Base-by-base conservation (phyloP, 192 early-diverging fungal species). In the Coemansia pectinata region DNA sequence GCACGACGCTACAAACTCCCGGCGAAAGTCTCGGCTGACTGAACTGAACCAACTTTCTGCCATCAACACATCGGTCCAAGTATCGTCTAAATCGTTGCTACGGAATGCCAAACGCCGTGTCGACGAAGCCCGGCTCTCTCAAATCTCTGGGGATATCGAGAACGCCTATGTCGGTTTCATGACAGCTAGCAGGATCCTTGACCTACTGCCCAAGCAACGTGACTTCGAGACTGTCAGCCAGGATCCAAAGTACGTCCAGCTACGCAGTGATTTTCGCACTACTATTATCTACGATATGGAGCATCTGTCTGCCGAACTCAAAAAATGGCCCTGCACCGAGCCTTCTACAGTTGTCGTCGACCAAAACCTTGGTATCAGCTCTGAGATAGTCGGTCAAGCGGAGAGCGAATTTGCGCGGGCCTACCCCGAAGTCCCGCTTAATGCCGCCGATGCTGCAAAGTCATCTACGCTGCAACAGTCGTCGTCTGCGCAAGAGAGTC, bases 121-220 rank as follows among this genome's bases (percentile, higher is more conserved):
- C 41, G 70, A 75, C 52, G 70, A 79, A 31, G 81, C 70, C 1
- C 64, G 65, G 21, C 59, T 67, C 23, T 38, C 52, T 45, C 59
- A 69, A 5, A 33, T 34, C 6, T n/a, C 62, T 4, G 67, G 63
- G 5, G 73, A 84, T 19, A 44, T 61, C 23, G 73, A 85, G 27
- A 68, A 62, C 36, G 84, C 84, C 17, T 82, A 79, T 31, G 39
- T 85, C 29, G 58, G 69, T 11, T 82, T 69, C 48, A 77, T 74
- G 77, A 76, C 65, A 19, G 73, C 68, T 1, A 75, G 62, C 39
- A 89, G 86, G 29, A 87, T 88, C 29, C 58, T 87, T 27, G 58
- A 79, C 6, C 71, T 86, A 21, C 62, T 91, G 15, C 69, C 66
- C 15, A 71, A 76, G 5, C 68, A 77, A 57, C 67, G 71, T 23